Evolutionary conservation across 1,139 yeast species (phyloP).

Genomic region (Taphrina betulina): DNA sequence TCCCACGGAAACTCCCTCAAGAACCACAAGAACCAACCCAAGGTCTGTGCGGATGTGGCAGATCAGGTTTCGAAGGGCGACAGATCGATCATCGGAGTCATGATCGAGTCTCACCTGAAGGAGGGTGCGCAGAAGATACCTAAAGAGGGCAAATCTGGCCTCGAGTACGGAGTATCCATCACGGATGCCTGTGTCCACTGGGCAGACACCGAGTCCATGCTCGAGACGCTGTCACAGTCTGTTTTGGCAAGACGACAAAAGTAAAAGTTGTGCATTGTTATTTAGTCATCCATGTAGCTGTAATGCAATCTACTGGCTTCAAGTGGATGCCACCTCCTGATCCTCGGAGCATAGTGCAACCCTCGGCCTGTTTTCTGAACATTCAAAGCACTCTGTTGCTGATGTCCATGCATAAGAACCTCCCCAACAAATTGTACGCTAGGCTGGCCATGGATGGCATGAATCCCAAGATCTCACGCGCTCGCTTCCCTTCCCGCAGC

Average conservation of each 20-base stretch:
- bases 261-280: background rate
- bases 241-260: constrained; percentile 46
- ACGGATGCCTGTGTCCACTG: constrained; percentile 96
- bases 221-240: constrained; percentile 73
- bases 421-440: too few relatives aligned
- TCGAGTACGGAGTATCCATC: constrained; percentile 93
- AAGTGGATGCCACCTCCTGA: too few relatives aligned
- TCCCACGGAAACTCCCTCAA: constrained; percentile 95
- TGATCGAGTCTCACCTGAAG: constrained; percentile 91
- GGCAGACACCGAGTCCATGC: constrained; percentile 82
- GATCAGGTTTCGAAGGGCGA: constrained; percentile 83
- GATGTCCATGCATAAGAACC: too few relatives aligned
- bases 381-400: too few relatives aligned
- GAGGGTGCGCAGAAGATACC: constrained; percentile 84
- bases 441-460: too few relatives aligned
- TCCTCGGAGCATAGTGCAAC: too few relatives aligned
- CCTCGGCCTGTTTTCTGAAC: too few relatives aligned
- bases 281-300: too few relatives aligned
- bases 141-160: constrained; percentile 61
- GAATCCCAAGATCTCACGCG: too few relatives aligned
- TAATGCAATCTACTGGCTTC: too few relatives aligned
- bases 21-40: constrained; percentile 92
- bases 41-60: constrained; percentile 74
- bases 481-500: too few relatives aligned
- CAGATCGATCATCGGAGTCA: constrained; percentile 76